Evolutionary conservation across 2,329 filamentous ascomycete genomes (phyloP).

Genomic region (Stagonosporopsis cucurbitacearum): DNA sequence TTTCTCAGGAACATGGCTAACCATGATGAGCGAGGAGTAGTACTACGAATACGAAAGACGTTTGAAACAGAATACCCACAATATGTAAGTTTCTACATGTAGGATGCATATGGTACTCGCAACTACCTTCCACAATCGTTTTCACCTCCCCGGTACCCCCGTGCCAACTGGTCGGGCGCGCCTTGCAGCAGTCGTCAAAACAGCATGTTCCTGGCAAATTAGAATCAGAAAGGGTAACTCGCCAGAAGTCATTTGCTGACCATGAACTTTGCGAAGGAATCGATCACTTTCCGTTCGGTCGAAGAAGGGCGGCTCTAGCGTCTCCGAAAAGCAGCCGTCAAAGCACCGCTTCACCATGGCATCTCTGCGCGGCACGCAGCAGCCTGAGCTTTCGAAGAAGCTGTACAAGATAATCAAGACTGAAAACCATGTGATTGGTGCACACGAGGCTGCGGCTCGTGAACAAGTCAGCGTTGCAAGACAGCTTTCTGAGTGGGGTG

Average conservation of each 20-base stretch:
- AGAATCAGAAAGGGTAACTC: background rate
- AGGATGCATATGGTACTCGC: background rate
- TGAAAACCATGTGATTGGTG: constrained; percentile 84
- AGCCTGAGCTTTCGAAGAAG: constrained; percentile 87
- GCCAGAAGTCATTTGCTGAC: constrained; percentile 39
- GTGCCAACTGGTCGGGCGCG: background rate
- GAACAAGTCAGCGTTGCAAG: constrained; percentile 85
- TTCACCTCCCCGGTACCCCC: background rate
- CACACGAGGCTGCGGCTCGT: constrained; percentile 82
- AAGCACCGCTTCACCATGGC: constrained; percentile 83
- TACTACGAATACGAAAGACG: constrained; percentile 18
- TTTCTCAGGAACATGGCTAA: constrained; percentile 30
- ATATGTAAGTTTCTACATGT: constrained; percentile 7
- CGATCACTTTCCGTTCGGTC: constrained; percentile 77
- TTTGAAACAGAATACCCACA: background rate
- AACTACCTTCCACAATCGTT: background rate
- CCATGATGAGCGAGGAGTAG: constrained; percentile 26
- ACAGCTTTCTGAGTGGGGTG: constrained; percentile 96
- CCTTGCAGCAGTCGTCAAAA: background rate
- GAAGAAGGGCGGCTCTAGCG: constrained; percentile 58
- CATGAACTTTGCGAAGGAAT: constrained; percentile 61
- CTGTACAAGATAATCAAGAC: constrained; percentile 94
- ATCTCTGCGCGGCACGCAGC: constrained; percentile 81
- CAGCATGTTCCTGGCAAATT: background rate
- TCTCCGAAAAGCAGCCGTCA: constrained; percentile 51